Base-by-base conservation (phyloP, 2,329 filamentous ascomycete species). In the Phialemonium atrogriseum region DNA sequence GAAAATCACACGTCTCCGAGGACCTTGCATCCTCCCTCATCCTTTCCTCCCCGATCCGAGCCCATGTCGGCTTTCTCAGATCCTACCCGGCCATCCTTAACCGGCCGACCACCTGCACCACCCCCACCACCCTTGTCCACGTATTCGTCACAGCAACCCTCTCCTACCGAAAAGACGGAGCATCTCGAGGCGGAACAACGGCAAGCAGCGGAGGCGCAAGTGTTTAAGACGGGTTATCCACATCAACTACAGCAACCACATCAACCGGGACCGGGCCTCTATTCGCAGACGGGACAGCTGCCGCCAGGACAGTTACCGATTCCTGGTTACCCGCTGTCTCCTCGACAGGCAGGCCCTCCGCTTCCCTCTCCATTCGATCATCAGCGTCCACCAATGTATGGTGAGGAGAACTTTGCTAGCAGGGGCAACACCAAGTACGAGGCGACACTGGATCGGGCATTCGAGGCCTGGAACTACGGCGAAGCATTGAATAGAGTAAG, bases 381-480 rank as follows among this genome's bases (percentile, higher is more conserved):
- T 4, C 58, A 62, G 27, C 56, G 60, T 14, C 54, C 62, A 4
- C 52, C 58, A 5, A 39, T 57, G 5, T 62, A 66, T 24, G 45
- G 49, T 3, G 69, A 73, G 5, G 64, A 68, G 10, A 52, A 43
- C 3, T 32, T 52, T 36, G 28, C 42, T 39, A 13, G 35, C 43
- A n/a, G 37, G 42, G 13, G 32, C 40, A 2, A 39, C n/a, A n/a
- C 40, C 13, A 49, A 54, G 29, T 71, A 68, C 34, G 66, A 73
- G 13, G 46, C 54, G 20, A 53, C 60, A 4, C 46, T 69, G 2
- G 61, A 62, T 34, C 57, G 66, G 26, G 64, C 68, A 34, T 65
- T 71, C 18, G 68, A 74, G 40, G 59, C 61, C 10, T 73, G 66
- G 64, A 62, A 57, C 20, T 76, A 76, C 34, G 55, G 61, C 18